Evolutionary conservation across 83 land plant genomes (phyloP).

Genomic region (Diphasiastrum complanatum): DNA sequence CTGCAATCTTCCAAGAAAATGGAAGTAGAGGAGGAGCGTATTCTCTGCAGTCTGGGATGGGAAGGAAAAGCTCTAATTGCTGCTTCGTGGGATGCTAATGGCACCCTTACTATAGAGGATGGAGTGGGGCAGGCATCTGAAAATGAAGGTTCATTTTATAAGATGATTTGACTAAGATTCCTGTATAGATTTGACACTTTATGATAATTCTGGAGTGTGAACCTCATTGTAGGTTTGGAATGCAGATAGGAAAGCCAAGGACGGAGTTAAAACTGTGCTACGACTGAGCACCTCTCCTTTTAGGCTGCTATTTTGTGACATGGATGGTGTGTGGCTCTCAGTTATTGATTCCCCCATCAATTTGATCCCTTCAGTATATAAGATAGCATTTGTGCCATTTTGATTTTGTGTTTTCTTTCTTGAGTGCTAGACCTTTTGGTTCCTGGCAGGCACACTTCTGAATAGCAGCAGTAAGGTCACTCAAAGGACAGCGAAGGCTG

Average conservation of each 20-base stretch:
- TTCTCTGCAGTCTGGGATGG: conserved; percentile 86
- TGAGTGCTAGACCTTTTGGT: background rate
- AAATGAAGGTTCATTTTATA: background rate
- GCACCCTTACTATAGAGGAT: conserved; percentile 22
- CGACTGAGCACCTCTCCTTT: conserved; percentile 12
- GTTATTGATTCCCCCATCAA: too few relatives aligned
- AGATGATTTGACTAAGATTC: background rate
- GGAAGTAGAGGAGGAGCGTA: conserved; percentile 77
- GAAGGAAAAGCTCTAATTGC: conserved; percentile 74
- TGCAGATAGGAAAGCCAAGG: conserved; percentile 6
- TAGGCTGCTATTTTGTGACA: conserved; percentile 80
- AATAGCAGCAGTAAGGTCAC: conserved; percentile 15
- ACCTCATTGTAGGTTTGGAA: background rate
- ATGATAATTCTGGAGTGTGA: too few relatives aligned
- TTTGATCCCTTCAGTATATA: background rate
- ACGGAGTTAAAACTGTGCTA: too few relatives aligned
- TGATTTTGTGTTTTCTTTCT: background rate
- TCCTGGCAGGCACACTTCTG: conserved; percentile 16
- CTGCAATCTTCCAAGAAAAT: conserved; percentile 73
- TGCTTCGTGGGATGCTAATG: conserved; percentile 40
- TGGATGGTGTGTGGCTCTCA: conserved; percentile 80
- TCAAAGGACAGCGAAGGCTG: conserved; percentile 14
- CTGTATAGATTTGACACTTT: background rate
- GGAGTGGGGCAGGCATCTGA: conserved; percentile 9
- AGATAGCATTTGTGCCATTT: background rate